Evolutionary conservation across 192 early-diverging fungal species (phyloP).

Genomic region (Entomortierella lignicola): DNA sequence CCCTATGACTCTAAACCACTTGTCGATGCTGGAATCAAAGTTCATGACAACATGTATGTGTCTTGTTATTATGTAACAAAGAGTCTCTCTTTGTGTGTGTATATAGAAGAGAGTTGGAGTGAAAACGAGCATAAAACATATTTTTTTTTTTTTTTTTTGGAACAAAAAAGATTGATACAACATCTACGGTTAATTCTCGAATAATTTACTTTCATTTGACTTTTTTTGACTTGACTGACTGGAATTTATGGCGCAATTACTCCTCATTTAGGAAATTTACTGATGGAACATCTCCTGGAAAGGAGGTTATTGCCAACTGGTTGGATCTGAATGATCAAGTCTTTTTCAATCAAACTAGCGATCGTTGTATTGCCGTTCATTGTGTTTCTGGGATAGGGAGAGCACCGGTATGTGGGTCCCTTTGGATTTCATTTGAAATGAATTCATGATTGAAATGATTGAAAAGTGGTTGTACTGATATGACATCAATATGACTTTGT

Average conservation of each 20-base stretch:
- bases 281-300: slow-evolving; percentile 72
- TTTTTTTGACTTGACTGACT: background rate
- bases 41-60: slow-evolving; percentile 69
- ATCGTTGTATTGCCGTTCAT: slow-evolving; percentile 65
- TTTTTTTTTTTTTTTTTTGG: slow-evolving; percentile 1
- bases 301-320: slow-evolving; percentile 53
- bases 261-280: slow-evolving; percentile 62
- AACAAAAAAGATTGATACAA: background rate
- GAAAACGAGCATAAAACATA: too few relatives aligned
- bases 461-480: background rate
- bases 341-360: slow-evolving; percentile 21
- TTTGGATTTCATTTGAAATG: background rate
- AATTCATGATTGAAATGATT: background rate
- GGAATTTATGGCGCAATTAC: background rate
- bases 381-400: slow-evolving; percentile 85
- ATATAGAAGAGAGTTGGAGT: too few relatives aligned
- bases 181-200: too few relatives aligned
- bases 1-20: slow-evolving; percentile 68
- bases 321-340: slow-evolving; percentile 53
- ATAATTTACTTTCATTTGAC: too few relatives aligned
- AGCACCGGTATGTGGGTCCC: slow-evolving; percentile 67
- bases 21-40: slow-evolving; percentile 62
- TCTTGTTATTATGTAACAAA: background rate
- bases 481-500: slow-evolving; percentile 16
- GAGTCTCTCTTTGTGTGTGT: background rate